Evolutionary conservation across 345 rosid species (phyloP), one percentile per base, ranked within the genome.

Genomic region (Salix dunnii): DNA sequence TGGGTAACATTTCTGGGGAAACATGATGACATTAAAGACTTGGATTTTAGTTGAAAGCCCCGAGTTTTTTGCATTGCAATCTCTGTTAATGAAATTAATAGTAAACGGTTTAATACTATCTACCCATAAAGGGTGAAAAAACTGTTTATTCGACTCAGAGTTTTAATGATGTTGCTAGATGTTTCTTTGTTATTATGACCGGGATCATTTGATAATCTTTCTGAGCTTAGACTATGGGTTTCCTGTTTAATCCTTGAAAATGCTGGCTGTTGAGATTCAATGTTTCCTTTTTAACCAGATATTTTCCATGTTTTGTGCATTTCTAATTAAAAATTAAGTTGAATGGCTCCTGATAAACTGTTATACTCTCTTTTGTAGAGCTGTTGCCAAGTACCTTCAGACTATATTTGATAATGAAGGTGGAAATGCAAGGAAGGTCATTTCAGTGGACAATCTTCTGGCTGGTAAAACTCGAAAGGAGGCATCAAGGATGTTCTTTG

Each of bases 401-500:
- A 88, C 86, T 60, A 74, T 91, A 77, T 94, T 92, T 72, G 90
- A 88, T 23, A 85, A 84, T 77, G 98, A 91, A 82, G 88, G 85
- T 75, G 88, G 80, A 58, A 84, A 82, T 68, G 98, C 88, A 72
- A 86, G 84, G 76, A 88, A 82, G 80, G 82, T 80, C 28, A 77
- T 96, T 70, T 84, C 86, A 8, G 79, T 92, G 84, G 97, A 92
- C 84, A 82, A 79, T 71, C 90, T 96, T 42, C 84, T 96, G 72
- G 80, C 89, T 42, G 94, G 96, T 71, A 96, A 96, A 90, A 96
- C 99, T 43, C 97, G 97, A 66, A 96, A 92, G 84, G 99, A 96
- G 83, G 99, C 99, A 49, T 91, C 98, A 0, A 91, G 99, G 81
- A 88, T 96, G 99, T 96, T 96, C 80, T 96, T 96, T 13, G 99